These are phyloP conservation scores for Blastomyces percursus DNA, from an alignment of 2,329 filamentous ascomycete species.

Conservation along the genomic window DNA sequence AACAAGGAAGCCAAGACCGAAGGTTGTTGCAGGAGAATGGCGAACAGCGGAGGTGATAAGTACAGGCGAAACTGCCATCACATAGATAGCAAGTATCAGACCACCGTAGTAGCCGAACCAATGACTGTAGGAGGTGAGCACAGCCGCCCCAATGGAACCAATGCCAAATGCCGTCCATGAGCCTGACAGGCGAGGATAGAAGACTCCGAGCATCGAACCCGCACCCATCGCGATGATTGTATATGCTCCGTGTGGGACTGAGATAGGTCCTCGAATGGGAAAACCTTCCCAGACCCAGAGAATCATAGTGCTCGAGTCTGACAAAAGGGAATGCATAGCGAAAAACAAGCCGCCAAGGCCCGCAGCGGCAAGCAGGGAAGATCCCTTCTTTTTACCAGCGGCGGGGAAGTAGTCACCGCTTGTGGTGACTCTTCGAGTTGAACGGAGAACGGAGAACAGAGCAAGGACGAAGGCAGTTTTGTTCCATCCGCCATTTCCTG, in stretches of 20 bases:
- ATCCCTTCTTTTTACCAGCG: constrained; percentile 52
- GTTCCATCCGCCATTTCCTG: constrained; percentile 85
- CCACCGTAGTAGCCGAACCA: constrained; percentile 88
- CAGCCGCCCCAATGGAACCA: constrained; percentile 65
- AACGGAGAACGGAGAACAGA: constrained; percentile 61
- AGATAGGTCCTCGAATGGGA: constrained; percentile 75
- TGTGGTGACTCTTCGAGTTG: constrained; percentile 55
- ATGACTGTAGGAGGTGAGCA: constrained; percentile 65
- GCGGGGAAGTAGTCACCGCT: constrained; percentile 41
- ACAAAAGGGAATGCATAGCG: constrained; percentile 79
- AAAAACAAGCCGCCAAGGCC: constrained; percentile 81
- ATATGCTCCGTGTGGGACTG: constrained; percentile 79
- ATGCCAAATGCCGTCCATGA: constrained; percentile 71
- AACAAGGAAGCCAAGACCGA: constrained; percentile 77
- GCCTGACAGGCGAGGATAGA: constrained; percentile 56
- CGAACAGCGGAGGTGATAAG: constrained; percentile 66
- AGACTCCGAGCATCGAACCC: constrained; percentile 66
- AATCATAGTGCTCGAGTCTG: constrained; percentile 98
- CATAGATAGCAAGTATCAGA: constrained; percentile 61
- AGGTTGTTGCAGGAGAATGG: constrained; percentile 65
- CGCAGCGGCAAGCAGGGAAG: constrained; percentile 59
- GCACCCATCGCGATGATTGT: constrained; percentile 79
- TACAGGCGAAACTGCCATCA: constrained; percentile 67
- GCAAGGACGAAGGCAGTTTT: constrained; percentile 67
- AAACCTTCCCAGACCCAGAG: constrained; percentile 97